phyloP scores from a whole-genome alignment of 1,284 basidiomycete species.

The Tylopilus sp. region DNA sequence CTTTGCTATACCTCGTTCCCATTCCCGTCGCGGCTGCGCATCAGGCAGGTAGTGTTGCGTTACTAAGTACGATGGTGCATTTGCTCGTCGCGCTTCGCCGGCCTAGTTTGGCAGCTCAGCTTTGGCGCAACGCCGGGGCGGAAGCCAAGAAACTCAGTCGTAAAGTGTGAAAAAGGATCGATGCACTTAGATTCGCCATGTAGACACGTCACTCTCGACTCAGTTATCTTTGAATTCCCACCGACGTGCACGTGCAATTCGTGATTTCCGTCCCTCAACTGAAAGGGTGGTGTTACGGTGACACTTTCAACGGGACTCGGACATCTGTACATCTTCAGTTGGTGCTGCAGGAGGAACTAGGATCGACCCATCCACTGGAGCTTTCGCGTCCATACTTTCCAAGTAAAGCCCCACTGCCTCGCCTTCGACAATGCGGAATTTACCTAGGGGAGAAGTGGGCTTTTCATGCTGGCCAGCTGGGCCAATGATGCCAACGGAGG shows the following conservation, averaged over 20 bases:
- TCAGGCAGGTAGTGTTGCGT: slow-evolving; percentile 89
- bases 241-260: not conserved
- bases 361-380: slow-evolving; percentile 37
- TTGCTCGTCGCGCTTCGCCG: slow-evolving; percentile 69
- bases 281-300: slow-evolving; percentile 10
- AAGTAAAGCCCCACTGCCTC: slow-evolving; percentile 70
- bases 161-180: not conserved
- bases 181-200: slow-evolving; percentile 4
- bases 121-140: slow-evolving; percentile 48
- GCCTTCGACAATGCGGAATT: slow-evolving; percentile 81
- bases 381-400: slow-evolving; percentile 67
- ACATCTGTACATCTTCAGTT: slow-evolving; percentile 77
- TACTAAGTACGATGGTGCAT: slow-evolving; percentile 85
- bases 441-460: slow-evolving; percentile 44
- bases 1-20: slow-evolving; percentile 92
- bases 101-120: slow-evolving; percentile 66
- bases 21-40: slow-evolving; percentile 89
- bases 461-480: slow-evolving; percentile 60
- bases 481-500: slow-evolving; percentile 88
- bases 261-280: slow-evolving; percentile 3
- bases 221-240: slow-evolving; percentile 17
- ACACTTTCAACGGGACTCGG: slow-evolving; percentile 56
- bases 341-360: slow-evolving; percentile 34
- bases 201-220: slow-evolving; percentile 25
- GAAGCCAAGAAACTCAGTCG: slow-evolving; percentile 17